Conservation (phyloP, 108 stramenopile genomes). For the Aureococcus anophagefferens region DNA sequence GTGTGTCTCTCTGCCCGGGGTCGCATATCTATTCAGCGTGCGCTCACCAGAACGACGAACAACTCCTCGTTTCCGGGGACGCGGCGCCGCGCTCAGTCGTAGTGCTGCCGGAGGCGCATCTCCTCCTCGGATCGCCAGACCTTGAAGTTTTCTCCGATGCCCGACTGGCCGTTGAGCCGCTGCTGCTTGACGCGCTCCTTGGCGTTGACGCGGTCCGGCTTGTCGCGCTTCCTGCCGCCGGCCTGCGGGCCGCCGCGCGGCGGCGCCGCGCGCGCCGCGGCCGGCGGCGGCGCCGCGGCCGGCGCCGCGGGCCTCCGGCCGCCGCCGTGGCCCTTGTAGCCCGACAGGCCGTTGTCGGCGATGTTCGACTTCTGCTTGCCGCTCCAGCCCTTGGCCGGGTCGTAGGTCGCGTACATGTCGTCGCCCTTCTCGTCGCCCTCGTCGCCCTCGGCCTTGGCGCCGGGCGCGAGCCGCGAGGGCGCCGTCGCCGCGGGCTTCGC, state of each 20-base stretch:
- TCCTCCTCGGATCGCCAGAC: constrained; percentile 32
- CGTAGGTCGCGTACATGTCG: not conserved
- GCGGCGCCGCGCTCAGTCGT: constrained; percentile 28
- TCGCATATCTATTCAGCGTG: too few species aligned
- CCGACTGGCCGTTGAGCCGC: constrained; percentile 30
- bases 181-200: constrained; percentile 35
- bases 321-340: not conserved
- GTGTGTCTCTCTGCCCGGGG: too few species aligned
- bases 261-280: not conserved
- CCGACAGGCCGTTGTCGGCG: not conserved
- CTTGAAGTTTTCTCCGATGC: constrained; percentile 28
- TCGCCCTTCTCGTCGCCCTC: not conserved
- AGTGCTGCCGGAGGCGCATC: constrained; percentile 31
- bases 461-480: not conserved
- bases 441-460: not conserved
- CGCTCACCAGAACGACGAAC: too few species aligned
- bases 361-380: not conserved
- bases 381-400: not conserved
- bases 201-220: constrained; percentile 11
- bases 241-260: not conserved
- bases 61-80: too few species aligned
- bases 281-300: not conserved
- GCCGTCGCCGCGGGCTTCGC: not conserved
- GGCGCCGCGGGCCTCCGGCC: not conserved
- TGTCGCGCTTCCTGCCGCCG: too few species aligned